Conservation (phyloP, 805 yeast species). For the Candida coquimbonensis region DNA sequence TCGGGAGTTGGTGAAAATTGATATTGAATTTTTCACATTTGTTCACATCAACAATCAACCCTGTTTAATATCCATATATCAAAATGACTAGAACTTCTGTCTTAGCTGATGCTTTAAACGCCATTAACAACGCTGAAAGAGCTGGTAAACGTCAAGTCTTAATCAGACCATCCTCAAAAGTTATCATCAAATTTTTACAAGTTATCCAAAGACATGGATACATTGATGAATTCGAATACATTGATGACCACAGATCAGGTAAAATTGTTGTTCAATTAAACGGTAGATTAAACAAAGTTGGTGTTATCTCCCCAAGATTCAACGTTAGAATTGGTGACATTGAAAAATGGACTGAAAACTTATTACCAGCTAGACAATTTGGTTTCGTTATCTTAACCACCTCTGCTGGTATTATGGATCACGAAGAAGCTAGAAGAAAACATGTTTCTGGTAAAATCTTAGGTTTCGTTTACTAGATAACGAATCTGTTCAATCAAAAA, state of each 20-base stretch:
- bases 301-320: constrained; percentile 98
- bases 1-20: not conserved
- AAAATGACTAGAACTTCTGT: constrained; percentile 97
- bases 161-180: constrained; percentile 98
- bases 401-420: constrained; percentile 99
- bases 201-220: constrained; percentile 98
- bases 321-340: constrained; percentile 92
- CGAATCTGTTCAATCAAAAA: not conserved
- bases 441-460: constrained; percentile 98
- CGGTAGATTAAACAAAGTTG: constrained; percentile 98
- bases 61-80: not conserved
- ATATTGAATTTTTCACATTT: constrained; percentile 12
- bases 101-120: constrained; percentile 96
- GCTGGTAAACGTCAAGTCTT: constrained; percentile 98
- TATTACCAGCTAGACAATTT: constrained; percentile 98
- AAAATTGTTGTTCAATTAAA: constrained; percentile 93
- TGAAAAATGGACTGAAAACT: constrained; percentile 98
- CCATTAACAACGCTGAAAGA: constrained; percentile 98
- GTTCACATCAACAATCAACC: not conserved
- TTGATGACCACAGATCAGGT: constrained; percentile 98
- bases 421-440: constrained; percentile 99
- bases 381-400: constrained; percentile 98
- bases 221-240: constrained; percentile 98
- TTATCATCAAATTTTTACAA: constrained; percentile 91
- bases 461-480: constrained; percentile 85